A percentile compares a stretch with the other conserved stretches of the same genome.
phyloP scores from a whole-genome alignment of 768 basidiomycete species.

The Sistotremastrum suecicum region DNA sequence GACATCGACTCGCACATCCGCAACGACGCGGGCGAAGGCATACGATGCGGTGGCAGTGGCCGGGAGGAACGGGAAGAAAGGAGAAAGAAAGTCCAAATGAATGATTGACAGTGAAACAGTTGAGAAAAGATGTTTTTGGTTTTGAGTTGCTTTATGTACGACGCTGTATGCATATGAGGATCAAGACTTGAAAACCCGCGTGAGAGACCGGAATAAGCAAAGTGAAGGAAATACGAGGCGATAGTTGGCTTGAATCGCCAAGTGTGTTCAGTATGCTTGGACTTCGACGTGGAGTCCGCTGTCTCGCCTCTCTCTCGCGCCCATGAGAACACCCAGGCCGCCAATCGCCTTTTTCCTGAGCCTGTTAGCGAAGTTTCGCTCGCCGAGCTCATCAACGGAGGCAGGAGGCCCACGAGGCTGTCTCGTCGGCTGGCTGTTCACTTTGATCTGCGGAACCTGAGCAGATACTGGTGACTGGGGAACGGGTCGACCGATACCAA shows the following conservation, averaged over 20 bases:
- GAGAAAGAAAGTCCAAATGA: slow-evolving; percentile 1
- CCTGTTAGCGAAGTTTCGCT: slow-evolving; percentile 80
- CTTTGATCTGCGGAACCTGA: slow-evolving; percentile 23
- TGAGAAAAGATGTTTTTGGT: slow-evolving; percentile 1
- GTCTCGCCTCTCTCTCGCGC: slow-evolving; percentile 68
- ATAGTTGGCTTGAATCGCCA: slow-evolving; percentile 6
- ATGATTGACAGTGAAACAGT: slow-evolving; percentile 11
- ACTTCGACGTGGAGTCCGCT: slow-evolving; percentile 21
- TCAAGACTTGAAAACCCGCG: slow-evolving; percentile 9
- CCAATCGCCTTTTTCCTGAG: slow-evolving; percentile 77
- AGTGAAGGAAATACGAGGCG: slow-evolving; percentile 4
- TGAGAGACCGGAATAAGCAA: slow-evolving; percentile 9
- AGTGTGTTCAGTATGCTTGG: slow-evolving; percentile 42
- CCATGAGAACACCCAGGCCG: slow-evolving; percentile 66
- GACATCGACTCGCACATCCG: slow-evolving; percentile 6
- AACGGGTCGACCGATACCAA: slow-evolving; percentile 66
- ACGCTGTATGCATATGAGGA: slow-evolving; percentile 13
- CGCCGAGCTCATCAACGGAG: slow-evolving; percentile 72
- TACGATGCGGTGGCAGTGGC: background rate
- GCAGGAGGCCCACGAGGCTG: slow-evolving; percentile 84
- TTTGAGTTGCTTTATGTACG: background rate
- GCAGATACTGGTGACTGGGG: slow-evolving; percentile 25
- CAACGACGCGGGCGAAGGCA: slow-evolving; percentile 4
- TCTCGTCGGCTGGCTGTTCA: slow-evolving; percentile 51
- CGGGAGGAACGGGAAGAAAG: slow-evolving; percentile 2